Percentiles rank a stretch among this genome's conserved stretches.
Evolutionary conservation across 1,284 basidiomycete species (phyloP).

Genomic region (Pseudozyma thailandica): DNA sequence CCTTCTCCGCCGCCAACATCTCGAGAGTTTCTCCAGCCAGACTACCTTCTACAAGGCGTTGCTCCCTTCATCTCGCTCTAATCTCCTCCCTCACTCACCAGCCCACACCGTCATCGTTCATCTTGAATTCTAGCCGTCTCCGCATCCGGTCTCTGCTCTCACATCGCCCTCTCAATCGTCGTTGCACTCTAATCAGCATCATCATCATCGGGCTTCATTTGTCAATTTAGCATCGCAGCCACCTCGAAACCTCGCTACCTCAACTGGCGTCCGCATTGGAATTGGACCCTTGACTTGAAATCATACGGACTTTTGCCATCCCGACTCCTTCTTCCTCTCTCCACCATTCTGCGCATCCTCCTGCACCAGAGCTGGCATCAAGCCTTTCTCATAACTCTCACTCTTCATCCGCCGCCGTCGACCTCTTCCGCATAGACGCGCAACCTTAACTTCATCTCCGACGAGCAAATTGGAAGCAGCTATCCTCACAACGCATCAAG

Average conservation of each 20-base stretch:
- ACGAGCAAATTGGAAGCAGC: conserved; percentile 12
- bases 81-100: conserved; percentile 1
- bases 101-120: conserved; percentile 8
- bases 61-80: conserved; percentile 2
- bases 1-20: conserved; percentile 33
- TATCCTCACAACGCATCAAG: conserved; percentile 26
- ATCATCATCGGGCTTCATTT: too few species aligned
- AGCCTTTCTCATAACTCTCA: conserved; percentile 2
- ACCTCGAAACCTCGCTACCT: not conserved
- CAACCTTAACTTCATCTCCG: conserved; percentile 37
- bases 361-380: too few species aligned
- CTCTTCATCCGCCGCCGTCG: conserved; percentile 11
- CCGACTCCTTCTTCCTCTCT: not conserved
- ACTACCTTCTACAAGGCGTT: conserved; percentile 11
- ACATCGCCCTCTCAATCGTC: not conserved
- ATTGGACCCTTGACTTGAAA: conserved; percentile 17
- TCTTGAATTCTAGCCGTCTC: conserved; percentile 5
- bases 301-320: not conserved
- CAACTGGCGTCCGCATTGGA: conserved; percentile 20
- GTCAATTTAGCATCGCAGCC: too few species aligned
- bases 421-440: conserved; percentile 1
- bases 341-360: not conserved
- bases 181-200: not conserved
- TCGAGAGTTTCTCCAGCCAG: conserved; percentile 5
- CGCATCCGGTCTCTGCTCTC: conserved; percentile 25